Evolutionary conservation across 202 grass and related monocot species (phyloP), one percentile per base, ranked within the genome.

Genomic region (Digitaria exilis): DNA sequence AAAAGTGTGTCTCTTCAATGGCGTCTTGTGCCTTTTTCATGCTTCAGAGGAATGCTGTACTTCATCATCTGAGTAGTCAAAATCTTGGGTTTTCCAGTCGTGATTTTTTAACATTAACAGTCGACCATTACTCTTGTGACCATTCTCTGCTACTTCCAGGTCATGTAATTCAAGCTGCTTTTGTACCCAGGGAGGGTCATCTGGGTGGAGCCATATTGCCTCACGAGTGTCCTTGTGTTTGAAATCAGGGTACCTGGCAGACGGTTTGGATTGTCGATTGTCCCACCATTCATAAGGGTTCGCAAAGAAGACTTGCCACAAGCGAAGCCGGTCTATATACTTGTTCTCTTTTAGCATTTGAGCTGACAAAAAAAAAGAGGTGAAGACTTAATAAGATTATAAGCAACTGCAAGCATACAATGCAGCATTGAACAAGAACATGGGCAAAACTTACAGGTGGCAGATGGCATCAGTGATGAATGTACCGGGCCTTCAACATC

Each of bases 271-370:
- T 82, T 86, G 58, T 45, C 93, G 81, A 65, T 88, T 87, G 83
- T 98, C 96, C 91, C 92, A 87, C 93, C 96, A 98, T 87, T 98
- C 93, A 48, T 87, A 80, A 73, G 96, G 96, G 84, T 62, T 98
- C 59, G 89, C 79, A 79, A 98, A 98, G 88, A 98, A 98, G 65
- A 98, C 55, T 46, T 96, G 96, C 96, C 96, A 98, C 39, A 98
- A 69, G 31, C 42, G 84, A 52, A 93, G 80, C 42, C 75, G 80
- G 0, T 85, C 87, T 76, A 44, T 80, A 39, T 10, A 61, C 28
- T 44, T 35, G 9, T 81, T 82, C 69, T 84, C 93, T 69, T 56
- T 9, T 79, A 73, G 51, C 34, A 67, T 35, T 85, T 86, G 50
- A 90, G 39, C 81, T 84, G 62, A 80, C 59, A 80, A 79, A 43